Percentiles rank a stretch among this genome's conserved stretches.
Conservation (phyloP, 164 flowering plant species). For the Protea cynaroides region DNA sequence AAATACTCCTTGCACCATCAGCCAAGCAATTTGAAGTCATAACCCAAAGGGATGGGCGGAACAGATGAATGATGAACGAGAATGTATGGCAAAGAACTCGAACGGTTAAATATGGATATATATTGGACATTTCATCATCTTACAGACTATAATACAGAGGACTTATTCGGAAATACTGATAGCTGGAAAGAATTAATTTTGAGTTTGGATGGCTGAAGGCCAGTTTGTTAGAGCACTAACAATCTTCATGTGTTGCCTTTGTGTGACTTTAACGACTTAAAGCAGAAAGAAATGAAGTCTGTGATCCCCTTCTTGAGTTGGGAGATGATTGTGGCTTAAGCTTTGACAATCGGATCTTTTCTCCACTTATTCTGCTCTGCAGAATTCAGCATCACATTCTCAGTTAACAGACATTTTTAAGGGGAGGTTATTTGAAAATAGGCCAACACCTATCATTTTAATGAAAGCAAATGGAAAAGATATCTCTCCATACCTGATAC, state of each 20-base stretch:
- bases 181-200: too few relatives aligned
- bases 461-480: not conserved
- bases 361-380: slow-evolving; percentile 52
- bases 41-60: too few relatives aligned
- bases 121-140: too few relatives aligned
- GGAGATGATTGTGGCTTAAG: slow-evolving; percentile 52
- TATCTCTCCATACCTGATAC: slow-evolving; percentile 39
- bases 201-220: too few relatives aligned
- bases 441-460: not conserved
- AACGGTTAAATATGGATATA: too few relatives aligned
- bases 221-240: not conserved
- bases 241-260: not conserved
- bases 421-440: not conserved
- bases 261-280: slow-evolving; percentile 37
- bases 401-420: not conserved
- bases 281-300: slow-evolving; percentile 40
- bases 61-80: too few relatives aligned
- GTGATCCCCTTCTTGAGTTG: slow-evolving; percentile 18
- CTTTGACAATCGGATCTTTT: slow-evolving; percentile 52
- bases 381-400: slow-evolving; percentile 1
- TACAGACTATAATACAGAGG: too few relatives aligned
- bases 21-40: too few relatives aligned
- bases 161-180: too few relatives aligned
- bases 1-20: too few relatives aligned
- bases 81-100: too few relatives aligned